Percentiles rank a stretch among this genome's conserved stretches.
Evolutionary conservation across 176 grass and related monocot genomes (phyloP).

Genomic region (Melocanna baccifera): DNA sequence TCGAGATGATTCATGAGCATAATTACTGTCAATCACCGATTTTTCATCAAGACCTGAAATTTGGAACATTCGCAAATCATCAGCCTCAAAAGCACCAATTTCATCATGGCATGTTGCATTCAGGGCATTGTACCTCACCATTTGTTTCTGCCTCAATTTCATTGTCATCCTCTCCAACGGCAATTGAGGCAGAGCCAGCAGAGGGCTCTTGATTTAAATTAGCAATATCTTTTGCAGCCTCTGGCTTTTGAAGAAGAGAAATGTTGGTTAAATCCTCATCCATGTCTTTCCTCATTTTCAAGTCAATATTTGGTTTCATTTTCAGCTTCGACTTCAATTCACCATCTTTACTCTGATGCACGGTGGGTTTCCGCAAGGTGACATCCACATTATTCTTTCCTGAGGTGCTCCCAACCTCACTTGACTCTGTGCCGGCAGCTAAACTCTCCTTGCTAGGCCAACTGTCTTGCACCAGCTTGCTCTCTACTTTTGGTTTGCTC

Average conservation of each 20-base stretch:
- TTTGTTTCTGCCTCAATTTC: constrained; percentile 17
- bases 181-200: background rate
- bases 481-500: constrained; percentile 35
- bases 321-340: constrained; percentile 63
- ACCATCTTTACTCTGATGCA: constrained; percentile 55
- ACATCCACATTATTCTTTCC: constrained; percentile 32
- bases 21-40: background rate
- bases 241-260: constrained; percentile 79
- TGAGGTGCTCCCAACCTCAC: constrained; percentile 18
- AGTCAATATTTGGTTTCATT: constrained; percentile 46
- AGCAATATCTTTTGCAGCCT: constrained; percentile 30
- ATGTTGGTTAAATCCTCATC: constrained; percentile 61
- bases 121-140: constrained; percentile 22
- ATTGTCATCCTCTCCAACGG: constrained; percentile 22
- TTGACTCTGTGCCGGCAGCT: constrained; percentile 21
- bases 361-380: constrained; percentile 64
- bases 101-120: background rate
- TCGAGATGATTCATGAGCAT: constrained; percentile 7
- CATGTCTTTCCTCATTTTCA: constrained; percentile 74
- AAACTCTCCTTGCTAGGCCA: constrained; percentile 61
- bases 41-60: constrained; percentile 35
- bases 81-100: constrained; percentile 17
- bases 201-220: constrained; percentile 31
- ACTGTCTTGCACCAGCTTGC: constrained; percentile 20
- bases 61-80: background rate